phyloP scores from a whole-genome alignment of 257 asterid genomes.

The Gentiana straminea region DNA sequence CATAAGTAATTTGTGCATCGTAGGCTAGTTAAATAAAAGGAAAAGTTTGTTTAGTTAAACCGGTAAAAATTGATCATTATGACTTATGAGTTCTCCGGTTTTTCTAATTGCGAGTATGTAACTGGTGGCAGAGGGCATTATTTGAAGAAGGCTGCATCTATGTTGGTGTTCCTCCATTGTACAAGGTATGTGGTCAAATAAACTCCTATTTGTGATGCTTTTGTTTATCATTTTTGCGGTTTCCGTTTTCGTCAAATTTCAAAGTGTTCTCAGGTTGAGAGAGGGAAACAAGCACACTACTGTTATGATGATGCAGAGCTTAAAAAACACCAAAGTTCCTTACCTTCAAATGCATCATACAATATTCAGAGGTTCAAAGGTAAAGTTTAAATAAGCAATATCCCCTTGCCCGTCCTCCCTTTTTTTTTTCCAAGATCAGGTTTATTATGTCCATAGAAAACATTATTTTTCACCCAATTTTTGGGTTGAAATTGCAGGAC shows the following conservation, averaged over 20 bases:
- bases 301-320: slow-evolving; percentile 84
- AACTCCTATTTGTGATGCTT: slow-evolving; percentile 1
- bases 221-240: slow-evolving; percentile 6
- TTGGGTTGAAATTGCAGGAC: slow-evolving; percentile 36
- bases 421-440: no score
- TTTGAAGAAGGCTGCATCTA: slow-evolving; percentile 93
- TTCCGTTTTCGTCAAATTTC: slow-evolving; percentile 3
- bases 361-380: slow-evolving; percentile 98
- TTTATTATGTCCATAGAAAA: no score
- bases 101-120: slow-evolving; percentile 14
- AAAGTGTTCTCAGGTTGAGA: slow-evolving; percentile 57
- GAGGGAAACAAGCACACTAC: slow-evolving; percentile 78
- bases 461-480: no score
- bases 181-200: slow-evolving; percentile 51
- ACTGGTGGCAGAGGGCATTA: slow-evolving; percentile 68
- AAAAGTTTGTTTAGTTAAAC: not conserved
- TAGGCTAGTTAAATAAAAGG: no score
- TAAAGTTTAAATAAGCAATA: slow-evolving; percentile 7
- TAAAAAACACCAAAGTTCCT: slow-evolving; percentile 46
- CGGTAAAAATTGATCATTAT: not conserved
- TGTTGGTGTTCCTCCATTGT: slow-evolving; percentile 97
- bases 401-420: no score
- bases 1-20: no score
- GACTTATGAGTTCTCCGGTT: no score
- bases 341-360: slow-evolving; percentile 89